A percentile compares a stretch with the other conserved stretches of the same genome.
These are phyloP conservation scores for Tilletia walkeri DNA, from an alignment of 1,284 basidiomycete genomes.

Conservation along the genomic window DNA sequence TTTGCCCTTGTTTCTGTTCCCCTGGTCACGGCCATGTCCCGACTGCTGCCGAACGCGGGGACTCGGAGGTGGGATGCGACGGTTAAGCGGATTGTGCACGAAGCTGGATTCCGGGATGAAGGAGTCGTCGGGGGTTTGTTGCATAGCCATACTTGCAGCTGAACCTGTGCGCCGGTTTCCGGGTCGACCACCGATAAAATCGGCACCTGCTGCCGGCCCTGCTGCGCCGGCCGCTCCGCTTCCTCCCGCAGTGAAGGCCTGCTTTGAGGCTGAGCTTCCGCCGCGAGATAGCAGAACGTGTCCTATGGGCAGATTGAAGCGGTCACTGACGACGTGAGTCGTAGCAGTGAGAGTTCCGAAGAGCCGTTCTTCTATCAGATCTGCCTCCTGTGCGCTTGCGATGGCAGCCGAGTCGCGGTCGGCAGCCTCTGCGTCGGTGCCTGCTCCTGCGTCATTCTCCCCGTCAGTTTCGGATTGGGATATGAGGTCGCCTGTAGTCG, in stretches of 20 bases:
- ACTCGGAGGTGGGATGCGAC: constrained; percentile 38
- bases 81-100: constrained; percentile 50
- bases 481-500: neutral
- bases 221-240: neutral
- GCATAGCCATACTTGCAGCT: neutral
- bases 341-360: constrained; percentile 15
- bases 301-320: constrained; percentile 12
- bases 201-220: neutral
- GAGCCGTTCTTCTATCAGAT: constrained; percentile 10
- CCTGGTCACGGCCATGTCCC: too few species aligned
- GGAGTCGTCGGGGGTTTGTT: constrained; percentile 31
- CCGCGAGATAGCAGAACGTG: constrained; percentile 10
- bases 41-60: neutral
- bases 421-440: neutral
- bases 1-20: neutral
- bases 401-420: constrained; percentile 1
- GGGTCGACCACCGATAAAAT: neutral
- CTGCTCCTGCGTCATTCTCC: neutral
- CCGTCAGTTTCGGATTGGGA: constrained; percentile 2
- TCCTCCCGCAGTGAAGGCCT: neutral
- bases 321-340: constrained; percentile 8
- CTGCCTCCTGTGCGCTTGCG: neutral
- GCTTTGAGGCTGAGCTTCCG: neutral
- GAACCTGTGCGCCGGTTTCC: neutral
- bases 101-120: constrained; percentile 53